A percentile compares a stretch with the other conserved stretches of the same genome.
Evolutionary conservation across 2,329 filamentous ascomycete species (phyloP).

Genomic region (Pleurostoma richardsiae): DNA sequence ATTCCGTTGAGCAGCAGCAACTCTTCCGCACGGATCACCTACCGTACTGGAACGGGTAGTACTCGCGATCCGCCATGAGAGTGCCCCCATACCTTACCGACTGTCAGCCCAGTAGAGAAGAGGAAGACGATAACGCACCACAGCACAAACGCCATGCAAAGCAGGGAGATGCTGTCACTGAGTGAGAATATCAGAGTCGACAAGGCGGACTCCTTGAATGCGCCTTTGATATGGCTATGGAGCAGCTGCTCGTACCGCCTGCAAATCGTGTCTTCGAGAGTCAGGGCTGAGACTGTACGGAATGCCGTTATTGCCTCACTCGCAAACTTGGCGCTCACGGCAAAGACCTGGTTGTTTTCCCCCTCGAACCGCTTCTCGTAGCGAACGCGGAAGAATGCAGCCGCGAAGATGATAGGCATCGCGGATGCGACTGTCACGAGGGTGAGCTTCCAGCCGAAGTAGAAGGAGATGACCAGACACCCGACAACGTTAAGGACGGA

Average conservation of each 20-base stretch:
- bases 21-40: background rate
- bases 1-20: background rate
- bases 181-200: slow-evolving; percentile 26
- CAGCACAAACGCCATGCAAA: slow-evolving; percentile 53
- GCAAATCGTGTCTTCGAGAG: slow-evolving; percentile 54
- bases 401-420: slow-evolving; percentile 23
- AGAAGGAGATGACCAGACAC: slow-evolving; percentile 60
- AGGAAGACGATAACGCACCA: slow-evolving; percentile 33
- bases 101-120: background rate
- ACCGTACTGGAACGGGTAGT: slow-evolving; percentile 23
- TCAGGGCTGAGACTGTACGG: slow-evolving; percentile 55
- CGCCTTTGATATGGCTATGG: slow-evolving; percentile 23
- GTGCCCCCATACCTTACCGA: slow-evolving; percentile 20
- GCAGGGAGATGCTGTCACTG: slow-evolving; percentile 41
- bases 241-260: slow-evolving; percentile 28
- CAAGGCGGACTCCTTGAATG: slow-evolving; percentile 23
- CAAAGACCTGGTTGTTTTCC: slow-evolving; percentile 53
- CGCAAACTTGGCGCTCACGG: slow-evolving; percentile 58
- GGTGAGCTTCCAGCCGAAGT: slow-evolving; percentile 72
- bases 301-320: slow-evolving; percentile 58
- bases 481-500: slow-evolving; percentile 62
- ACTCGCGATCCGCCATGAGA: slow-evolving; percentile 22
- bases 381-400: slow-evolving; percentile 38
- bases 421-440: slow-evolving; percentile 43
- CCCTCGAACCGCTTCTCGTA: slow-evolving; percentile 52